Evolutionary conservation across 495 filamentous ascomycete genomes (phyloP), one percentile per base, ranked within the genome.

Genomic region (Terfezia boudieri): DNA sequence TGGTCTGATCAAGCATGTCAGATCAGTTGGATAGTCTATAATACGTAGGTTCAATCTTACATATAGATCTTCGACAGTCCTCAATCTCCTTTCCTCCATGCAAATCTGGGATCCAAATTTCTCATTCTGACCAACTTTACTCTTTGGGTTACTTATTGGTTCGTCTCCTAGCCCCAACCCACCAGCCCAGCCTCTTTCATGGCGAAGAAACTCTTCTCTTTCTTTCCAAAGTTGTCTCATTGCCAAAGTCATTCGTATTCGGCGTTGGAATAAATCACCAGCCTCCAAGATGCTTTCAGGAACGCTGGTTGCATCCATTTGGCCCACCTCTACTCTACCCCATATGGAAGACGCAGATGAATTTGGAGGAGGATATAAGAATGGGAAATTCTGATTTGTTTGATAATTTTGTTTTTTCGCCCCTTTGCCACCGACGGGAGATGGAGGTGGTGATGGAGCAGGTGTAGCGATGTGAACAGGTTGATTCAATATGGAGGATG

Each of bases 401-500:
- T 98, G 90, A 64, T 96, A 98, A 56, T 96, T 98, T 58, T 96
- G 92, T 62, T 98, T 98, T 70, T 98, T 98, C 14, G 82, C 86
- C 49, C 82, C 84, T 66, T 98, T 98, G 5, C 86, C 87, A 38
- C 87, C 86, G 2, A 81, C 83, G 4, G 90, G 92, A 7, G 87
- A 93, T 10, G 90, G 90, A 1, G 90, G 90, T 23, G 90, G 90
- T 6, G 92, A 96, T n/a, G 92, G 90, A 0, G 86, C 89, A 0
- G 90, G 90, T 4, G 90, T 98, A 49, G 90, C 92, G 56, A 98
- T 98, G 66, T 98, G 90, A 23, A 98, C 90, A 7, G 90, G 84
- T 61, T 95, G 87, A 62, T 95, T 81, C 8, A 98, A 73, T 62
- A 98, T 98, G 0, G 86, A 94, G 20, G 80, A 80, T 12, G 60